Percentiles rank a stretch among this genome's conserved stretches.
These are phyloP conservation scores for Globisporangium takayamanum DNA, from an alignment of 352 stramenopile genomes.

Conservation along the genomic window DNA sequence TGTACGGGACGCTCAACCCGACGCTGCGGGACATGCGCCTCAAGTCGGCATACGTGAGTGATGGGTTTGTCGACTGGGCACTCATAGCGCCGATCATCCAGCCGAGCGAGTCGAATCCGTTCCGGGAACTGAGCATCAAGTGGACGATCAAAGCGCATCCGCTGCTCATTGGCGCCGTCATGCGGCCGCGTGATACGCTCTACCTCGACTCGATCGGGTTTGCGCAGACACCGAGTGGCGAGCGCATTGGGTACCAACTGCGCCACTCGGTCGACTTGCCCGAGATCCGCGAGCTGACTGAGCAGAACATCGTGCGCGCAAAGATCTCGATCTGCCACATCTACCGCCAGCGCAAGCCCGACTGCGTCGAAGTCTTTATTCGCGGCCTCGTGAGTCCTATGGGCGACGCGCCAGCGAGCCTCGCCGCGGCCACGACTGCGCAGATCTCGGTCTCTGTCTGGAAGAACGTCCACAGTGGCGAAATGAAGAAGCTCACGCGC, in stretches of 20 bases:
- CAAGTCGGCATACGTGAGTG: constrained; percentile 33
- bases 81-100: constrained; percentile 30
- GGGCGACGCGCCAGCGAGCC: constrained; percentile 1
- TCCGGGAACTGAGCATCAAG: constrained; percentile 35
- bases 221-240: constrained; percentile 22
- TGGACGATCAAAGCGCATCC: constrained; percentile 43
- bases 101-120: constrained; percentile 33
- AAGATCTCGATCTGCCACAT: constrained; percentile 47
- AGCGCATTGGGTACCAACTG: constrained; percentile 48
- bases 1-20: constrained; percentile 9
- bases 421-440: not conserved
- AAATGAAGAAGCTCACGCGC: constrained; percentile 13
- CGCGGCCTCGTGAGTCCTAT: constrained; percentile 7
- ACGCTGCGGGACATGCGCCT: constrained; percentile 5
- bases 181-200: constrained; percentile 51
- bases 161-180: constrained; percentile 26
- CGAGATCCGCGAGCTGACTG: constrained; percentile 25
- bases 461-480: constrained; percentile 5
- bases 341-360: constrained; percentile 38
- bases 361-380: constrained; percentile 37
- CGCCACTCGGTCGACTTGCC: constrained; percentile 53
- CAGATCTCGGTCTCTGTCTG: constrained; percentile 2
- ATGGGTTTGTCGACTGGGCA: constrained; percentile 40
- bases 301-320: constrained; percentile 31
- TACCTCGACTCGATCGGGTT: constrained; percentile 51